These are phyloP conservation scores for Lentinula guzmanii DNA, from an alignment of 768 basidiomycete genomes.

Conservation along the genomic window DNA sequence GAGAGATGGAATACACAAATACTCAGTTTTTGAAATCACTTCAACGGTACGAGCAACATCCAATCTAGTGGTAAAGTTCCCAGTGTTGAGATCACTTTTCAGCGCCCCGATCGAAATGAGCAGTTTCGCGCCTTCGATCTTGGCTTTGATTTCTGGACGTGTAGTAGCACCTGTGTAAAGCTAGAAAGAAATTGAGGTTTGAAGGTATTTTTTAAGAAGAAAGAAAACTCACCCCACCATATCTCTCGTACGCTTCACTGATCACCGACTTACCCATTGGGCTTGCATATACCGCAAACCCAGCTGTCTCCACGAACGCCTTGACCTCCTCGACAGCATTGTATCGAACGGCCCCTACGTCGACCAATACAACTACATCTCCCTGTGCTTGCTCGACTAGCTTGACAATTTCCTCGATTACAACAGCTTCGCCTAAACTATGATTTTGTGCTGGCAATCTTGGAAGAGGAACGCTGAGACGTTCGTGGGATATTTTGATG, in stretches of 20 bases:
- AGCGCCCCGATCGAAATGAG: slow-evolving; percentile 68
- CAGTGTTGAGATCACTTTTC: slow-evolving; percentile 82
- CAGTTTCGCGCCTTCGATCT: slow-evolving; percentile 68
- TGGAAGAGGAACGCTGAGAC: slow-evolving; percentile 54
- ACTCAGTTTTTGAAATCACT: slow-evolving; percentile 25
- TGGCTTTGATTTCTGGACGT: slow-evolving; percentile 57
- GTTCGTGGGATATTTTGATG: slow-evolving; percentile 58
- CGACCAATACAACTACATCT: slow-evolving; percentile 71
- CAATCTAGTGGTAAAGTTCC: slow-evolving; percentile 75
- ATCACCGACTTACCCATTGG: slow-evolving; percentile 81
- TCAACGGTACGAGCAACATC: slow-evolving; percentile 55
- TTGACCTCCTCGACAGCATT: slow-evolving; percentile 55
- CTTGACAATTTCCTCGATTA: slow-evolving; percentile 65
- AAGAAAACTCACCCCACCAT: slow-evolving; percentile 62
- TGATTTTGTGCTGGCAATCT: slow-evolving; percentile 46
- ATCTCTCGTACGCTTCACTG: slow-evolving; percentile 63
- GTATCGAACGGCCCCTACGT: slow-evolving; percentile 75
- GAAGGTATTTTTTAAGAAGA: background rate
- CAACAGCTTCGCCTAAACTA: slow-evolving; percentile 53
- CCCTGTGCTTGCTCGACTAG: slow-evolving; percentile 58
- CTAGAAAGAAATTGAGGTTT: slow-evolving; percentile 24
- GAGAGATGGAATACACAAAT: background rate
- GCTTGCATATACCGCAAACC: slow-evolving; percentile 66
- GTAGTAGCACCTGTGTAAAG: slow-evolving; percentile 73
- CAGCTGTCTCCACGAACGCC: slow-evolving; percentile 57